A percentile compares a stretch with the other conserved stretches of the same genome.
Conservation (phyloP, 1,284 basidiomycete species). For the Sporisorium exsertum region DNA sequence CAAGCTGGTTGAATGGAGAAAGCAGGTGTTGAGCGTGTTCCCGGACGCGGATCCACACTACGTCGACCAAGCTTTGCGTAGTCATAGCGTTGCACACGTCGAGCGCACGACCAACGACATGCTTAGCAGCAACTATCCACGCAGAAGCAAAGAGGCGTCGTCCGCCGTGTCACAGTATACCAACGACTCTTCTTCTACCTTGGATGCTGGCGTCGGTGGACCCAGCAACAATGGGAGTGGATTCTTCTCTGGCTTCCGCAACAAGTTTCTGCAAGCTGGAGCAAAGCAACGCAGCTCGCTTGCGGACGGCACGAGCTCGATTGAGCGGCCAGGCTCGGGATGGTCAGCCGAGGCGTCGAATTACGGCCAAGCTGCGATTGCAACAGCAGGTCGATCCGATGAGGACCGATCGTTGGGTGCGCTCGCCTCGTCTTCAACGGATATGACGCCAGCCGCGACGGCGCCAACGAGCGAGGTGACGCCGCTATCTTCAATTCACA, state of each 20-base stretch:
- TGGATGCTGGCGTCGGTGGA: constrained; percentile 3
- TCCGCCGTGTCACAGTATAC: constrained; percentile 16
- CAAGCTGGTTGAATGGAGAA: constrained; percentile 42
- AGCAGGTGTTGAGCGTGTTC: constrained; percentile 65
- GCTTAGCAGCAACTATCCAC: constrained; percentile 58
- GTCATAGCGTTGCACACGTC: constrained; percentile 60
- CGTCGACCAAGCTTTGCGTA: constrained; percentile 58
- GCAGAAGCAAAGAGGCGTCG: constrained; percentile 35
- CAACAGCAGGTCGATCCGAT: constrained; percentile 37
- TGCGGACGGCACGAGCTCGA: constrained; percentile 60
- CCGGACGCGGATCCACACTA: constrained; percentile 67
- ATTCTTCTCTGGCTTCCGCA: constrained; percentile 54
- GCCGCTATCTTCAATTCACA: constrained; percentile 67
- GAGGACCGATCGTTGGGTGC: constrained; percentile 34
- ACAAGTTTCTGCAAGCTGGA: constrained; percentile 37
- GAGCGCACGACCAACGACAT: constrained; percentile 66
- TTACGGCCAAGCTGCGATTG: constrained; percentile 17
- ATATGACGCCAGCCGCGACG: constrained; percentile 24
- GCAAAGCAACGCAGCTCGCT: constrained; percentile 51
- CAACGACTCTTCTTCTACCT: constrained; percentile 11
- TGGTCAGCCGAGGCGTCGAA: constrained; percentile 16
- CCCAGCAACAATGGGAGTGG: constrained; percentile 15
- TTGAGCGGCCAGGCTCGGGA: constrained; percentile 33
- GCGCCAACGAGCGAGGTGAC: constrained; percentile 58
- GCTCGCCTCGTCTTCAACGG: constrained; percentile 1